Evolutionary conservation across 2,329 filamentous ascomycete genomes (phyloP), one percentile per base, ranked within the genome.

Genomic region (Penicillium sumatraense): DNA sequence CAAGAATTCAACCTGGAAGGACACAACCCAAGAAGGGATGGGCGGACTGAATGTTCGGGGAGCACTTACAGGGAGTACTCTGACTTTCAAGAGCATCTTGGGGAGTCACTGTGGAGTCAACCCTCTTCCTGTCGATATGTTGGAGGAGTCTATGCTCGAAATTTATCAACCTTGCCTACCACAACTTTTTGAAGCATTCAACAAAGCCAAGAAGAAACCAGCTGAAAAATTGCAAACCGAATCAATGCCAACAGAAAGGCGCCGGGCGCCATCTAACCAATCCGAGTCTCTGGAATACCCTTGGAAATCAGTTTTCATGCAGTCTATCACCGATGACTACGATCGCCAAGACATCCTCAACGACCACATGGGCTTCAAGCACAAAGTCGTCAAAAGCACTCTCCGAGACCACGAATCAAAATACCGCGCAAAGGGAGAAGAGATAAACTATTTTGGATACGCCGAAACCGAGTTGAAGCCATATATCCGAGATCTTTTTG

Each of bases 381-480:
- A 64, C 20, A 64, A 59, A 16, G 64, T 72, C 10, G 68, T 63
- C 20, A 69, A 64, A 53, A 66, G 65, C 11, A 67, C 58, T 7
- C 44, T 77, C 2, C 56, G 62, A 16, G 56, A 69, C 14, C 54
- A 61, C 3, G 49, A 54, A 0, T 68, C 72, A 2, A 72, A 72
- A 51, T 78, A 64, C 33, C 60, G 44, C 8, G 70, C 71, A 5
- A 64, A 69, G 40, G 67, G 72, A n/a, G 44, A 64, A 14, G 70
- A 73, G 41, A 62, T 72, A 51, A 80, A 80, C 56, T 80, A 80
- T 54, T 80, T 80, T 53, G 78, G 77, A 20, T 73, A 65, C 52
- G 67, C 76, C 4, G 78, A 80, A 56, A 67, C 68, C 5, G 75
- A 76, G 36, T 62, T 78, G 1, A 71, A 70, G 56, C 75, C 75